A percentile compares a stretch with the other conserved stretches of the same genome.
Conservation (phyloP, 1,284 basidiomycete species). For the Sanghuangporus weigelae region DNA sequence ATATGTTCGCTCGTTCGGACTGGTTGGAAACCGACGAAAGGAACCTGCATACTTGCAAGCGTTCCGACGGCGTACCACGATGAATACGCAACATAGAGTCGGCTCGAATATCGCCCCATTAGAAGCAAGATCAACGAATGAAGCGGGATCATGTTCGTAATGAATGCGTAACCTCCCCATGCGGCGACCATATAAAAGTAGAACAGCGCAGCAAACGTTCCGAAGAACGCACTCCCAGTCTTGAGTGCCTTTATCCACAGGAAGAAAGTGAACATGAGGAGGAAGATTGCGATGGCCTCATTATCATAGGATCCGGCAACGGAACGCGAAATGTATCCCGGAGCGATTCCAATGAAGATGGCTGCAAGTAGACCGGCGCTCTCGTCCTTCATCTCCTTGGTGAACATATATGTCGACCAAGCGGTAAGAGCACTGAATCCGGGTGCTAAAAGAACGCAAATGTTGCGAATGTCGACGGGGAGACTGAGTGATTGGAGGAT, state of each 20-base stretch:
- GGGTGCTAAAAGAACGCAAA: slow-evolving; percentile 96
- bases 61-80: slow-evolving; percentile 98
- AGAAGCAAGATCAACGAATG: slow-evolving; percentile 90
- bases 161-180: slow-evolving; percentile 99
- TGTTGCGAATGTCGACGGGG: slow-evolving; percentile 95
- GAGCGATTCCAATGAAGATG: slow-evolving; percentile 98
- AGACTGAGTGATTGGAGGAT: slow-evolving; percentile 84
- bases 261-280: slow-evolving; percentile 99
- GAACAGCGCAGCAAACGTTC: slow-evolving; percentile 88
- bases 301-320: slow-evolving; percentile 99
- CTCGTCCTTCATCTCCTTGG: slow-evolving; percentile 90
- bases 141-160: slow-evolving; percentile 99
- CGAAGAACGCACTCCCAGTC: slow-evolving; percentile 88
- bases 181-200: slow-evolving; percentile 99
- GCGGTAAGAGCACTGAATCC: slow-evolving; percentile 96
- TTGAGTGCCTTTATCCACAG: slow-evolving; percentile 97
- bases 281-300: slow-evolving; percentile 99
- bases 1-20: slow-evolving; percentile 98
- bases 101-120: slow-evolving; percentile 94
- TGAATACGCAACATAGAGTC: slow-evolving; percentile 94
- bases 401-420: slow-evolving; percentile 98
- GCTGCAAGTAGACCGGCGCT: slow-evolving; percentile 94
- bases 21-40: slow-evolving; percentile 99
- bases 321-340: slow-evolving; percentile 97
- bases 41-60: slow-evolving; percentile 97